Conservation (phyloP, 306 rosid genomes). For the Trichosanthes truncata region DNA sequence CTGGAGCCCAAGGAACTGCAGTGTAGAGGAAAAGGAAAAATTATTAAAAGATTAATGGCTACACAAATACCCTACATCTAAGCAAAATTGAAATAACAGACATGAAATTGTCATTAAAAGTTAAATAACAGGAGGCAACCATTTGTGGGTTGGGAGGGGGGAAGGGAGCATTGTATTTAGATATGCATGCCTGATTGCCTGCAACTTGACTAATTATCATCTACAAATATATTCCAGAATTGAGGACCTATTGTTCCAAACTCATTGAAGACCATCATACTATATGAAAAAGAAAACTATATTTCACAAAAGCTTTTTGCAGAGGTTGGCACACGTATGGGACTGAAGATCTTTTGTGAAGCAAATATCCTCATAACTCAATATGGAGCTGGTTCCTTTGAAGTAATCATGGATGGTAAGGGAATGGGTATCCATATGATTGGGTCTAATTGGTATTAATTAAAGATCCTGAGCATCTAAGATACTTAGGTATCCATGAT, state of each 20-base stretch:
- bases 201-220: neutral
- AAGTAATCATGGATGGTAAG: neutral
- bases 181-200: neutral
- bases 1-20: slow-evolving; percentile 98
- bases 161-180: neutral
- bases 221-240: neutral
- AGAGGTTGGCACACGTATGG: neutral
- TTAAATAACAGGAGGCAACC: neutral
- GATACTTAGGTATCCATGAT: neutral
- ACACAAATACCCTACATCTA: neutral
- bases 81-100: neutral
- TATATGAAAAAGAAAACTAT: neutral
- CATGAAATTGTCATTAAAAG: neutral
- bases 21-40: neutral
- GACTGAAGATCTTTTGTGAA: neutral
- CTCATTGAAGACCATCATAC: neutral
- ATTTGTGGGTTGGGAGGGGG: neutral
- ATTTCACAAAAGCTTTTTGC: neutral
- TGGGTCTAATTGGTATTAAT: neutral
- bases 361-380: neutral
- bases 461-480: neutral
- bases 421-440: neutral
- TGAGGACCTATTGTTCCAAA: neutral
- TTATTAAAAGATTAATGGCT: neutral
- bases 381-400: neutral